Evolutionary conservation across 306 rosid genomes (phyloP).

Genomic region (Amphicarpaea edgeworthii): DNA sequence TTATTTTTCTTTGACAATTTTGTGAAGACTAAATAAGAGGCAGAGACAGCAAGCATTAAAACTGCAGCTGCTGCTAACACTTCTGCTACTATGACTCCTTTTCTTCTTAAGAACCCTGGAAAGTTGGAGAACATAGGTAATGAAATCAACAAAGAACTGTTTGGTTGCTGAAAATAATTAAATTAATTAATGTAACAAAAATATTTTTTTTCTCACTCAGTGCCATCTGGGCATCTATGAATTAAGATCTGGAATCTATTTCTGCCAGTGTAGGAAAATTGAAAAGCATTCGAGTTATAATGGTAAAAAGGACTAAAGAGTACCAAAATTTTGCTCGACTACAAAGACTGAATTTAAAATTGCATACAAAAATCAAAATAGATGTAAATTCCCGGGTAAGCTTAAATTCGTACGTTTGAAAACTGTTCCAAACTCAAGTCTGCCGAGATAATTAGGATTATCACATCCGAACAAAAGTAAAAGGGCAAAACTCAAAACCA

Average conservation of each 20-base stretch:
- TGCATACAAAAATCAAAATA: background rate
- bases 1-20: constrained; percentile 53
- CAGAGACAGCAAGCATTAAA: constrained; percentile 58
- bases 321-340: background rate
- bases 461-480: background rate
- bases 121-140: background rate
- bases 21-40: constrained; percentile 59
- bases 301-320: background rate
- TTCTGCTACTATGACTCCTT: constrained; percentile 62
- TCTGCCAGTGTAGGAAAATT: background rate
- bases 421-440: too few relatives aligned
- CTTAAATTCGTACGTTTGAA: background rate
- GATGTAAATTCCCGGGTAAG: background rate
- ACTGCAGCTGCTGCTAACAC: constrained; percentile 67
- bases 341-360: background rate
- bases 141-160: constrained; percentile 16
- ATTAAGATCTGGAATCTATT: constrained; percentile 1
- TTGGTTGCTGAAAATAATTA: constrained; percentile 30
- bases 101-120: constrained; percentile 59
- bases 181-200: background rate
- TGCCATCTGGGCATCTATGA: background rate
- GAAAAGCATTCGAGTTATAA: background rate
- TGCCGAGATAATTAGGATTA: too few relatives aligned
- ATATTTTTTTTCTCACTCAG: background rate
- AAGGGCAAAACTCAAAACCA: background rate